These are phyloP conservation scores for Pleurozium schreberi DNA, from an alignment of 225 moss, liverwort and hornwort species.

Conservation along the genomic window DNA sequence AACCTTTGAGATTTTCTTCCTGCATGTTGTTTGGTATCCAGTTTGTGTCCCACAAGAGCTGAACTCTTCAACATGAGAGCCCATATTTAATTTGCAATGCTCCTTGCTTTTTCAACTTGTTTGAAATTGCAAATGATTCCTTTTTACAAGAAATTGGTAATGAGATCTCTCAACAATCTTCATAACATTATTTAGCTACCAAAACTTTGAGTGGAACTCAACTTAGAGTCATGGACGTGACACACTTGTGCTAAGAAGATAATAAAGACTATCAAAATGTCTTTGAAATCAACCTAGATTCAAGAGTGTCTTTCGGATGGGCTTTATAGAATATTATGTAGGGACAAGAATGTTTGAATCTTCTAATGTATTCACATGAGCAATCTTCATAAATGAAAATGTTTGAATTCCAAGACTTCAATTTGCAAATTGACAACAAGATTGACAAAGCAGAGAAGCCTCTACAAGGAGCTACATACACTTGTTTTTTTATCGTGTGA, in stretches of 20 bases:
- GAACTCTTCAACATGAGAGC: not conserved
- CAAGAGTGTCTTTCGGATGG: not conserved
- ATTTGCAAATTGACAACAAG: not conserved
- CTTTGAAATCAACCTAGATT: not conserved
- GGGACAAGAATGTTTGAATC: not conserved
- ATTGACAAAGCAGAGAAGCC: not conserved
- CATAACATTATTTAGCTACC: not conserved
- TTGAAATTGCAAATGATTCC: not conserved
- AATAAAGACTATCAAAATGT: not conserved
- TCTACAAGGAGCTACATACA: not conserved
- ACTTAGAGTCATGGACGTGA: not conserved
- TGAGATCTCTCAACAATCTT: not conserved
- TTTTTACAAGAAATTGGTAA: not conserved
- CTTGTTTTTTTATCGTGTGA: no score
- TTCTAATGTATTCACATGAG: no score
- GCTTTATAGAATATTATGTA: not conserved
- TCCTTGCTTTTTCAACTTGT: not conserved
- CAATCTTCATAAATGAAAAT: not conserved
- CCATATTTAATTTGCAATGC: not conserved
- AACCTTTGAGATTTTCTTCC: not conserved
- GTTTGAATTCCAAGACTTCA: not conserved
- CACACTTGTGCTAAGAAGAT: not conserved
- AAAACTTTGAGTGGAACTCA: not conserved
- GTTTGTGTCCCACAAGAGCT: not conserved
- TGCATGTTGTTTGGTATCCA: not conserved